Evolutionary conservation across 164 flowering plant species (phyloP), one percentile per base, ranked within the genome.

Genomic region (Dillenia turbinata): DNA sequence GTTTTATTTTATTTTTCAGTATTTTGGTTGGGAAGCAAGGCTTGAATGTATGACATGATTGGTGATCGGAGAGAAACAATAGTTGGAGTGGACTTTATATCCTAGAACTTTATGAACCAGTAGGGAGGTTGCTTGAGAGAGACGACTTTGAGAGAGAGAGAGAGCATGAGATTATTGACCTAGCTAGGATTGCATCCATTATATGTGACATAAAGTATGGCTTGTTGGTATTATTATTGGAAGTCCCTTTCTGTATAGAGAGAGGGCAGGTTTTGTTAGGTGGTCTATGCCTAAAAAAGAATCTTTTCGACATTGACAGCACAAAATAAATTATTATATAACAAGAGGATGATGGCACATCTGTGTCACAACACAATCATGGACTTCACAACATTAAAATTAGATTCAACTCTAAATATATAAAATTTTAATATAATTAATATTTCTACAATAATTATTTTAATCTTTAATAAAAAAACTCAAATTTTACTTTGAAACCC

Each of bases 131-230:
- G 72, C 64, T 62, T 63, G 44, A 61, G 52, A 14, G 65, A 12
- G 60, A 66, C 43, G 74, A 72, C 73, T 72, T 72, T 65, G 56
- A 67, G 46, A 68, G 80, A 33, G 40, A 33, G 9, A 61, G 56
- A 67, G 46, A 68, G 80, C 77, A 59, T 71, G 80, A 77, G 66
- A 71, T 77, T 73, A 66, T 77, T 73, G 80, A 77, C 80, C 71
- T 52, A 26, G 33, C 40, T 33, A 0, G 40, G 40, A 7, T 45
- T 59, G 54, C 40, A 52, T 52, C 50, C 47, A 64, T 50, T 47
- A 48, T 51, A 50, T 50, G 57, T 33, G 40, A 33, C 6, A 51
- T 45, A 53, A 44, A 54, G 44, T 52, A 46, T 49, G 52, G 65
- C 7, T 44, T 48, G 40, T 33, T 57, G 66, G 62, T 24, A 56